These are phyloP conservation scores for Penicillium salamii DNA, from an alignment of 495 filamentous ascomycete species.

Conservation along the genomic window DNA sequence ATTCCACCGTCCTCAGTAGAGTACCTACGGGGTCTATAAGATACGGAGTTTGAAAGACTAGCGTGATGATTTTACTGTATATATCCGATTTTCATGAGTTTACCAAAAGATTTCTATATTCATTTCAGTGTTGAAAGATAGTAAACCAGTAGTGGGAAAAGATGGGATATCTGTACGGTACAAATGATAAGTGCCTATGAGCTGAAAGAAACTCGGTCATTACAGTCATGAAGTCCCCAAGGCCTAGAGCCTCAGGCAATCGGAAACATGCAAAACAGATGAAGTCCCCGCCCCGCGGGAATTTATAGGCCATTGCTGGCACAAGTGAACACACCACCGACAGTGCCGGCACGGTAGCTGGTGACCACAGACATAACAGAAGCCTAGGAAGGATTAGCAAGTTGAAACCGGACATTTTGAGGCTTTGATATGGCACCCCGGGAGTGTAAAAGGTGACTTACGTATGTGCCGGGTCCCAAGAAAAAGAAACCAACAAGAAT, in stretches of 20 bases:
- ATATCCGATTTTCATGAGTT: too few species aligned
- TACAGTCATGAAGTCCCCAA: neutral
- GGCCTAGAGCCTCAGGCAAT: neutral
- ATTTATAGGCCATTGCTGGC: slow-evolving; percentile 52
- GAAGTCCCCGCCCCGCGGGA: slow-evolving; percentile 9
- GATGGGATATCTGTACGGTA: too few species aligned
- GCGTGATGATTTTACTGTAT: too few species aligned
- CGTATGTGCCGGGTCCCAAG: slow-evolving; percentile 75
- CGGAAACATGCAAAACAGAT: neutral
- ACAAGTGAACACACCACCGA: slow-evolving; percentile 63
- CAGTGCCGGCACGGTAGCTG: slow-evolving; percentile 51
- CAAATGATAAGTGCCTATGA: too few species aligned
- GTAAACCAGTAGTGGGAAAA: too few species aligned
- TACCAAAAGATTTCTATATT: too few species aligned
- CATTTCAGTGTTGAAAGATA: too few species aligned
- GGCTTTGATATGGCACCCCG: neutral
- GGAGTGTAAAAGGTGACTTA: slow-evolving; percentile 42
- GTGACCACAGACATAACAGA: slow-evolving; percentile 63
- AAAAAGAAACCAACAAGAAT: slow-evolving; percentile 74
- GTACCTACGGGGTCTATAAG: too few species aligned
- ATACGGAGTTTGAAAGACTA: too few species aligned
- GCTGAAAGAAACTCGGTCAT: slow-evolving; percentile 2
- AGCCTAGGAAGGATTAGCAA: slow-evolving; percentile 30
- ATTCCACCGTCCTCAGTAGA: slow-evolving; percentile 55
- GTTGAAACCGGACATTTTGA: neutral